Conservation (phyloP, 1,284 basidiomycete species). For the Marasmius oreades region DNA sequence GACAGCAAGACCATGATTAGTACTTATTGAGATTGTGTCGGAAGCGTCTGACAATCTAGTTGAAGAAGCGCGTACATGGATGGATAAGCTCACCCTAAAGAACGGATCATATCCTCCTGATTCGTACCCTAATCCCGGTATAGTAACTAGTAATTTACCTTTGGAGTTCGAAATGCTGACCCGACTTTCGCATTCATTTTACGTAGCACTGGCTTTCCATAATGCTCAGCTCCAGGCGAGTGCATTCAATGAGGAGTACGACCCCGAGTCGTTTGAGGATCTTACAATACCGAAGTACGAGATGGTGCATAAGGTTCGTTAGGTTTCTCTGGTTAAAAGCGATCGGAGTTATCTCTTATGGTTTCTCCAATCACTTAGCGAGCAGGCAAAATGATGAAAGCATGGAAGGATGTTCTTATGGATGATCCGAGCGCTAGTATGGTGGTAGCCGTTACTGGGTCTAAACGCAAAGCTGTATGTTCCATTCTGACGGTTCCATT, state of each 20-base stretch:
- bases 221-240: slow-evolving; percentile 88
- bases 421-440: slow-evolving; percentile 59
- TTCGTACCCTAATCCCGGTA: slow-evolving; percentile 90
- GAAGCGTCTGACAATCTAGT: slow-evolving; percentile 68
- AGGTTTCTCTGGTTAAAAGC: background rate
- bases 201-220: slow-evolving; percentile 73
- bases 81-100: slow-evolving; percentile 79
- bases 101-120: slow-evolving; percentile 83
- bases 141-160: slow-evolving; percentile 19
- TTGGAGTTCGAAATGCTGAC: slow-evolving; percentile 7
- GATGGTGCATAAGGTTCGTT: slow-evolving; percentile 69
- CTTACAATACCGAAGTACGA: slow-evolving; percentile 76
- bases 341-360: background rate
- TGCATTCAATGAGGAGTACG: slow-evolving; percentile 87
- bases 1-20: background rate
- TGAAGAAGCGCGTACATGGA: slow-evolving; percentile 68
- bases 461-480: slow-evolving; percentile 70
- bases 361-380: slow-evolving; percentile 42
- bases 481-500: slow-evolving; percentile 10
- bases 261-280: slow-evolving; percentile 74
- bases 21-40: slow-evolving; percentile 4
- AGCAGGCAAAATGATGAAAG: slow-evolving; percentile 69
- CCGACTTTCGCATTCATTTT: slow-evolving; percentile 1
- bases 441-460: slow-evolving; percentile 43
- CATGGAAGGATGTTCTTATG: slow-evolving; percentile 71